Evolutionary conservation across 768 basidiomycete genomes (phyloP).

Genomic region (Trichaptum fuscoviolaceum): DNA sequence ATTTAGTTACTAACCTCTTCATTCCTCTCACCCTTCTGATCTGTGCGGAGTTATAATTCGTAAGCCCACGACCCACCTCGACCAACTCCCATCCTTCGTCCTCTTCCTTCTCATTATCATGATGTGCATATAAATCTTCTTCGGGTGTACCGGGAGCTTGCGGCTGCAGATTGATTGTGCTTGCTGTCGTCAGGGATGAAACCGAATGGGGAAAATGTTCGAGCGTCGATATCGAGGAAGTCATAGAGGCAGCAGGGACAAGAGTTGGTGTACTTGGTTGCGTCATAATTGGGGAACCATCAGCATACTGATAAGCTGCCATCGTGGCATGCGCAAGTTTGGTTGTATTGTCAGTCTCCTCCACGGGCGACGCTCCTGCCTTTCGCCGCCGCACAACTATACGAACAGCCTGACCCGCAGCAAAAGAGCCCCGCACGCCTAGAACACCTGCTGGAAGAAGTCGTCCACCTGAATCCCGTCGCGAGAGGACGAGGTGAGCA

Average conservation of each 20-base stretch:
- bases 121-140: constrained; percentile 19
- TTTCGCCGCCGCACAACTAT: constrained; percentile 54
- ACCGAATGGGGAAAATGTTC: constrained; percentile 35
- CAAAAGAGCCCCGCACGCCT: constrained; percentile 83
- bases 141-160: constrained; percentile 15
- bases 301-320: constrained; percentile 27
- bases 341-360: constrained; percentile 14
- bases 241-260: constrained; percentile 35
- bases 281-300: constrained; percentile 36
- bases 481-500: constrained; percentile 80
- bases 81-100: constrained; percentile 63
- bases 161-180: constrained; percentile 11
- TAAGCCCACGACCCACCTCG: constrained; percentile 91
- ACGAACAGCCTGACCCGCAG: constrained; percentile 89
- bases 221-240: constrained; percentile 42
- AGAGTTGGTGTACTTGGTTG: constrained; percentile 52
- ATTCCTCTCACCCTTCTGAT: constrained; percentile 83
- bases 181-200: constrained; percentile 18
- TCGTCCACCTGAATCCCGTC: constrained; percentile 83
- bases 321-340: constrained; percentile 25
- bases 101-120: constrained; percentile 28
- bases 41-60: constrained; percentile 94
- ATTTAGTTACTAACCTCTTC: constrained; percentile 64
- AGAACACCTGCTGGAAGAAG: constrained; percentile 90
- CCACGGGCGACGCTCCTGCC: constrained; percentile 17